phyloP scores from a whole-genome alignment of 108 stramenopile species.

The Thalassiosira profunda region DNA sequence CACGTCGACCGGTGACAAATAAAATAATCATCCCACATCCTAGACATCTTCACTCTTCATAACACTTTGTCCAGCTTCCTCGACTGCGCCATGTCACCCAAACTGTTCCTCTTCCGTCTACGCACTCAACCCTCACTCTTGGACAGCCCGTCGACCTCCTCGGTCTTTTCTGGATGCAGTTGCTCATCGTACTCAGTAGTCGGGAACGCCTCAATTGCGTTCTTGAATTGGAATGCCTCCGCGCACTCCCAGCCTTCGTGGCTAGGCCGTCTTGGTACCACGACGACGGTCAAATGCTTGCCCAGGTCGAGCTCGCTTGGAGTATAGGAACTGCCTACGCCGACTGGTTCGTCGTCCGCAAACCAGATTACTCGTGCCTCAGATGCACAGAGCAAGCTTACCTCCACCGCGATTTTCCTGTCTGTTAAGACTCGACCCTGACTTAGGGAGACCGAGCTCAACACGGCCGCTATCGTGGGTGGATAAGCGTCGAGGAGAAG shows the following conservation, averaged over 20 bases:
- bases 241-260: slow-evolving; percentile 37
- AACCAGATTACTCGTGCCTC: slow-evolving; percentile 67
- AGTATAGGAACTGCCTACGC: slow-evolving; percentile 28
- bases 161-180: slow-evolving; percentile 21
- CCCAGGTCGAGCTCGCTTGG: slow-evolving; percentile 33
- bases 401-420: slow-evolving; percentile 59
- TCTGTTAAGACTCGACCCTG: slow-evolving; percentile 52
- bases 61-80: slow-evolving; percentile 1
- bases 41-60: neutral
- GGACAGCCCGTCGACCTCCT: neutral
- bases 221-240: slow-evolving; percentile 42
- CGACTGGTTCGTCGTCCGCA: slow-evolving; percentile 34
- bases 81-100: slow-evolving; percentile 42
- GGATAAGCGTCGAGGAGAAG: slow-evolving; percentile 54
- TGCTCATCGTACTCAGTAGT: slow-evolving; percentile 26
- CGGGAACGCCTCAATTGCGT: slow-evolving; percentile 30
- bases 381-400: slow-evolving; percentile 46
- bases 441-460: slow-evolving; percentile 68
- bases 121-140: slow-evolving; percentile 7
- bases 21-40: neutral
- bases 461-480: slow-evolving; percentile 55
- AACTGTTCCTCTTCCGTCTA: slow-evolving; percentile 2
- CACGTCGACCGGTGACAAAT: too few relatives aligned
- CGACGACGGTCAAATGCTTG: slow-evolving; percentile 29
- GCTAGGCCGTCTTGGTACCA: slow-evolving; percentile 30